Evolutionary conservation across 2,329 filamentous ascomycete genomes (phyloP), one percentile per base, ranked within the genome.

Genomic region (Cercospora zeina): DNA sequence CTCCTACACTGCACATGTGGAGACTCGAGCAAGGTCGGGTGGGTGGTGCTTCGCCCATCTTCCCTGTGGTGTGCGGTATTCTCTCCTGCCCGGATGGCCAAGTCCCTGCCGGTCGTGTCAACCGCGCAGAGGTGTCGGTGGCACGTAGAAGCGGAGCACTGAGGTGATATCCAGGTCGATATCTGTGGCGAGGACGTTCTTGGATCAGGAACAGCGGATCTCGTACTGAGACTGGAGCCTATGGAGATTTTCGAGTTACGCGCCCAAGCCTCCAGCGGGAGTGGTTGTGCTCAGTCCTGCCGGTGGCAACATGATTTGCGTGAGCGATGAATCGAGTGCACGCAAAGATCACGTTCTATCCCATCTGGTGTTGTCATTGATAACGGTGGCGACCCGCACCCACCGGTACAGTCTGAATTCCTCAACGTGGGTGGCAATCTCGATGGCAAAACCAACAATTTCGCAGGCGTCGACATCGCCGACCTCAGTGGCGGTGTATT

Each of bases 401-500:
- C 5, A 31, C 5, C 30, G 9, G 30, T n/a, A n/a, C n/a, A n/a
- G n/a, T n/a, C n/a, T n/a, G n/a, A 74, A 27, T 71, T 77, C 63
- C 58, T 69, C 42, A 59, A 65, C 61, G 65, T 77, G 31, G 76
- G 76, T 31, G 76, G 77, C 69, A 71, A 77, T 69, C 59, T 67
- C 13, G 73, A 73, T 13, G 74, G 75, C 49, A 72, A 69, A 21
- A 64, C 66, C 10, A 73, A 77, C 66, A 72, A 71, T 39, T 77
- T 77, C 65, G 69, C 70, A 27, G 74, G 74, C 4, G 59, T 78
- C 30, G 68, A 78, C 58, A 64, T 76, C 4, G 61, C 49, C 9
- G 67, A 77, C 50, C 60, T 80, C 10, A 77, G 75, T 14, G 72
- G 72, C 10, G 78, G 77, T 24, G 69, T 82, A 0, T 77, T 79